phyloP scores from a whole-genome alignment of 257 asterid genomes.

The Nicotiana attenuata region DNA sequence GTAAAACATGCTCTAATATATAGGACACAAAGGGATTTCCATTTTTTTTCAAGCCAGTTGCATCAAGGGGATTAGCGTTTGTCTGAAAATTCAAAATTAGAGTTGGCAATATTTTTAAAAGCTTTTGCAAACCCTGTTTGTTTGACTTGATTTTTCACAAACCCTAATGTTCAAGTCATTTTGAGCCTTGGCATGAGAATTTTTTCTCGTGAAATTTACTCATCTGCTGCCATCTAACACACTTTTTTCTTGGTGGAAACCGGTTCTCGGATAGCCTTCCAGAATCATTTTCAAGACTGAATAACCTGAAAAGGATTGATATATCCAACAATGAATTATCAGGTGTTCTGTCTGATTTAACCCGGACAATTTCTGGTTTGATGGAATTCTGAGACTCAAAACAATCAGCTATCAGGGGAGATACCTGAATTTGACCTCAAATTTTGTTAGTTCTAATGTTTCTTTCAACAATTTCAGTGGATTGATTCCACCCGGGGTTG shows the following conservation, averaged over 20 bases:
- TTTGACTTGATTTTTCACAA: too few relatives aligned
- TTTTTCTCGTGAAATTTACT: too few relatives aligned
- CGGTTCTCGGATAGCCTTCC: slow-evolving; percentile 27
- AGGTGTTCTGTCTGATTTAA: slow-evolving; percentile 33
- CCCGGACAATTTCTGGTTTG: slow-evolving; percentile 22
- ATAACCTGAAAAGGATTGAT: slow-evolving; percentile 38
- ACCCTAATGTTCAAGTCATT: too few relatives aligned
- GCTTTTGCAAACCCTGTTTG: too few relatives aligned
- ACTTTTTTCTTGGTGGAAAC: slow-evolving; percentile 33
- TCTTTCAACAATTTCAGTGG: slow-evolving; percentile 46
- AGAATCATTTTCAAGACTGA: slow-evolving; percentile 11
- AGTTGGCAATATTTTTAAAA: too few relatives aligned
- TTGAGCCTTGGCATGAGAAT: too few relatives aligned
- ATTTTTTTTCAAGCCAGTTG: too few relatives aligned
- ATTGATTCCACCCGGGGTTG: slow-evolving; percentile 32
- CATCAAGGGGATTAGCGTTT: too few relatives aligned
- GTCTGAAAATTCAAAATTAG: too few relatives aligned
- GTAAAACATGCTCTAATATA: neutral
- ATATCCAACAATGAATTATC: slow-evolving; percentile 35
- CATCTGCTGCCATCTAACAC: slow-evolving; percentile 17
- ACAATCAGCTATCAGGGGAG: slow-evolving; percentile 35
- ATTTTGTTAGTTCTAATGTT: slow-evolving; percentile 28
- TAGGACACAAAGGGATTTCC: too few relatives aligned
- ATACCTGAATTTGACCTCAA: slow-evolving; percentile 36
- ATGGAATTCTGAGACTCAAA: slow-evolving; percentile 27